Evolutionary conservation across 2,329 filamentous ascomycete genomes (phyloP), one percentile per base, ranked within the genome.

Genomic region (Coniochaeta sp.): DNA sequence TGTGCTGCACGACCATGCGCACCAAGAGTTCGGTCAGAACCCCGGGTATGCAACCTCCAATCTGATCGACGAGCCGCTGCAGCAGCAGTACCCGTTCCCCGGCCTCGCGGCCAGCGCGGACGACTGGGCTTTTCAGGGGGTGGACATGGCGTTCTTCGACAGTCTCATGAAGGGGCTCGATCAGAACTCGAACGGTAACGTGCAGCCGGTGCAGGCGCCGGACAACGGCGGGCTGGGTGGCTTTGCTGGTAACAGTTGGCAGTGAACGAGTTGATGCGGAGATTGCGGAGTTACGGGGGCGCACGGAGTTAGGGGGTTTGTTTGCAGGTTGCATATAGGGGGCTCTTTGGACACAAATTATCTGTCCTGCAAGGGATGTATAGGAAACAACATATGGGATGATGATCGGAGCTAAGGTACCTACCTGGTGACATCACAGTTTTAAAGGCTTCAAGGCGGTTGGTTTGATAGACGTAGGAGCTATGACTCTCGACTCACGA

Each of bases 121-220:
- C 55, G 70, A 73, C 44, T 73, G 71, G 71, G 65, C 67, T 0
- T 71, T 73, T 32, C 69, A 74, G 60, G 71, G 71, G 17, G 68
- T 73, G 6, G 71, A 73, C 59, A 67, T 67, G 61, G 71, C 71
- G 3, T 73, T 74, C 24, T 71, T 71, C 38, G 67, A 70, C 58
- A 68, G 57, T 17, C 58, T 67, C 16, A 65, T 67, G 64, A 62
- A 61, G 47, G 58, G 61, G 22, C 28, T 56, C 5, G 54, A 34
- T n/a, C 44, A 50, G 44, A 50, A 52, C 24, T 24, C 16, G 22
- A 28, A 28, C 12, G 4, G 3, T 6, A n/a, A 14, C 24, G 47
- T 52, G 47, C 47, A 52, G 47, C 26, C 22, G 2, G 47, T 52
- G 47, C 47, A 52, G 47, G 47, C 26, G 9, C 9, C 22, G 10